Base-by-base conservation (phyloP, 2,329 filamentous ascomycete species). In the Alternaria infectoria region DNA sequence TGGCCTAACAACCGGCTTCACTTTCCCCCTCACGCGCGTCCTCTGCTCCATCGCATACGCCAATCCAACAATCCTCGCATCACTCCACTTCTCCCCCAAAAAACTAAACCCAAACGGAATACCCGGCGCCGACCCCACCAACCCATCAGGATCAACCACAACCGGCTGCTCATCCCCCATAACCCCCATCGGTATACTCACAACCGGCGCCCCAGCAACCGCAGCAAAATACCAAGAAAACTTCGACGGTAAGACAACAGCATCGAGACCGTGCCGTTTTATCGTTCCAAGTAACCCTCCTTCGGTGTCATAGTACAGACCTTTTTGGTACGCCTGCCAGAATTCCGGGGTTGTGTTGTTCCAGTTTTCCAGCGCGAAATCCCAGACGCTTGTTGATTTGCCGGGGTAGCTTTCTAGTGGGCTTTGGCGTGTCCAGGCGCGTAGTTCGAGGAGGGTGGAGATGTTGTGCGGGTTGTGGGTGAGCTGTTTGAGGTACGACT, bases 401-500 rank as follows among this genome's bases (percentile, higher is more conserved):
- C 0, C 6, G 6, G 45, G 45, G 10, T 47, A 47, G 13, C 45
- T 9, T 47, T 47, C 45, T 11, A 25, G 45, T n/a, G 15, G 25
- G 21, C 45, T 47, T 6, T 47, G 3, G 0, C 6, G 45, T 2
- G 45, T 47, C 45, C 45, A 47, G 2, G 5, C n/a, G 5, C 45
- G 45, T 3, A 47, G 21, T 8, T 36, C 2, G 15, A 2, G 10
- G 5, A 73, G 26, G 13, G 40, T 66, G 19, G 63, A 61, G 9
- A 73, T 72, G 4, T 67, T 54, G 0, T 47, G 45, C 0, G 73
- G 76, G 55, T 91, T 91, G 23, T 82, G 3, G 1, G 8, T 79
- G 0, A 92, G 82, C 67, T 89, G 86, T 1, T 86, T 82, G 0
- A 92, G 86, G 68, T 92, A 93, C 1, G 81, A 77, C 58, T 85